phyloP scores from a whole-genome alignment of 306 rosid species.

The Quercus bicolor region DNA sequence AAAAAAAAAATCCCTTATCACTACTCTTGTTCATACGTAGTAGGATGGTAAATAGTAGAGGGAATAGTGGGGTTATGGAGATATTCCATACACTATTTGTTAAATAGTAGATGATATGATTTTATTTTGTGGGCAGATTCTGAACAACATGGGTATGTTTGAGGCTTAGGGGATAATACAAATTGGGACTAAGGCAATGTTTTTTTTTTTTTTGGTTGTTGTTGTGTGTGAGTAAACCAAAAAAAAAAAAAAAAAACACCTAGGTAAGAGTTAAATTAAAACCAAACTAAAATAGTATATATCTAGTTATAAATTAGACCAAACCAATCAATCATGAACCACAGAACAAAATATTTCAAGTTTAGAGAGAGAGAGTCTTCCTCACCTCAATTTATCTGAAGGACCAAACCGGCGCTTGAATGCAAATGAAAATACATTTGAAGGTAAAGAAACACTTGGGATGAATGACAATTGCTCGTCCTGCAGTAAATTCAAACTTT shows the following conservation, averaged over 20 bases:
- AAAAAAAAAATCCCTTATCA: too few species aligned
- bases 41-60: too few species aligned
- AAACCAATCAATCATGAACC: background rate
- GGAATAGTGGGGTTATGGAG: too few species aligned
- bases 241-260: background rate
- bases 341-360: background rate
- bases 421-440: slow-evolving; percentile 78
- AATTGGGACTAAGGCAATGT: too few species aligned
- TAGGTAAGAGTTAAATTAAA: background rate
- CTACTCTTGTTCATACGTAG: too few species aligned
- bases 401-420: slow-evolving; percentile 82
- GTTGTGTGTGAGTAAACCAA: too few species aligned
- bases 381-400: slow-evolving; percentile 81
- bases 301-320: background rate
- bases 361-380: slow-evolving; percentile 5
- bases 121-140: too few species aligned
- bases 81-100: too few species aligned
- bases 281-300: background rate
- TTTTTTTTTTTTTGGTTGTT: too few species aligned
- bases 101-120: too few species aligned
- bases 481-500: slow-evolving; percentile 46
- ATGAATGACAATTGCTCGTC: slow-evolving; percentile 82
- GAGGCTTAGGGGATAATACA: too few species aligned
- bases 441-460: slow-evolving; percentile 70
- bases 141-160: too few species aligned